A percentile compares a stretch with the other conserved stretches of the same genome.
Conservation (phyloP, 164 flowering plant species). For the Saururus chinensis region DNA sequence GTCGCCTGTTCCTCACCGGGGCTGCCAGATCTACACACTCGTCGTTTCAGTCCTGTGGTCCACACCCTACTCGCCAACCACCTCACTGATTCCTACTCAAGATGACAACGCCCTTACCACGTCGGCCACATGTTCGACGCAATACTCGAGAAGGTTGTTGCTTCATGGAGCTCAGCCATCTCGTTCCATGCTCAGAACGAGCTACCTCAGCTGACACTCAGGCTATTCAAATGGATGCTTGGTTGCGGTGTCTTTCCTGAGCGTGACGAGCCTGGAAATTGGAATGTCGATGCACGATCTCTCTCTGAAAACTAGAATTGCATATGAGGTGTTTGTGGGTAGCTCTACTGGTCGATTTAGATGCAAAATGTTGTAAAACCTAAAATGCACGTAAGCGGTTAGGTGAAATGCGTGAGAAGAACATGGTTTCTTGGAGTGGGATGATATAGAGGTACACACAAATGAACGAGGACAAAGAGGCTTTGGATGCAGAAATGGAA, state of each 20-base stretch:
- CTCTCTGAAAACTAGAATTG: slow-evolving; percentile 49
- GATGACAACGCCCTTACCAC: slow-evolving; percentile 42
- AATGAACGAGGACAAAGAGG: slow-evolving; percentile 49
- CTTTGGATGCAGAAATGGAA: slow-evolving; percentile 39
- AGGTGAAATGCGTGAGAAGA: slow-evolving; percentile 72
- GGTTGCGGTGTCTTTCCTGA: slow-evolving; percentile 29
- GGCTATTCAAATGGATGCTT: slow-evolving; percentile 50
- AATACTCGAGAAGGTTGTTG: slow-evolving; percentile 23
- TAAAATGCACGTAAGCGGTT: slow-evolving; percentile 52
- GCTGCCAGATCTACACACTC: slow-evolving; percentile 75
- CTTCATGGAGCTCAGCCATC: slow-evolving; percentile 84
- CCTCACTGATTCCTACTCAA: slow-evolving; percentile 83
- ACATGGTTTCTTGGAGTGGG: slow-evolving; percentile 94
- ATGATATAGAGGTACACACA: slow-evolving; percentile 79
- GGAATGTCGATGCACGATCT: slow-evolving; percentile 57
- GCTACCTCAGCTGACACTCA: slow-evolving; percentile 47
- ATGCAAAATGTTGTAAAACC: slow-evolving; percentile 60
- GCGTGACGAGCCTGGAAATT: slow-evolving; percentile 28
- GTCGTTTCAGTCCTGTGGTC: slow-evolving; percentile 36
- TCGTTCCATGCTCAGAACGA: slow-evolving; percentile 76
- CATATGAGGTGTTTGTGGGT: slow-evolving; percentile 62
- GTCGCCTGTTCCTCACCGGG: slow-evolving; percentile 26
- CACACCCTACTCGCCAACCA: slow-evolving; percentile 55
- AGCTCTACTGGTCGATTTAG: slow-evolving; percentile 86
- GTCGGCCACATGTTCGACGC: slow-evolving; percentile 55